Evolutionary conservation across 768 basidiomycete genomes (phyloP).

Genomic region (Rhodotorula graminis): DNA sequence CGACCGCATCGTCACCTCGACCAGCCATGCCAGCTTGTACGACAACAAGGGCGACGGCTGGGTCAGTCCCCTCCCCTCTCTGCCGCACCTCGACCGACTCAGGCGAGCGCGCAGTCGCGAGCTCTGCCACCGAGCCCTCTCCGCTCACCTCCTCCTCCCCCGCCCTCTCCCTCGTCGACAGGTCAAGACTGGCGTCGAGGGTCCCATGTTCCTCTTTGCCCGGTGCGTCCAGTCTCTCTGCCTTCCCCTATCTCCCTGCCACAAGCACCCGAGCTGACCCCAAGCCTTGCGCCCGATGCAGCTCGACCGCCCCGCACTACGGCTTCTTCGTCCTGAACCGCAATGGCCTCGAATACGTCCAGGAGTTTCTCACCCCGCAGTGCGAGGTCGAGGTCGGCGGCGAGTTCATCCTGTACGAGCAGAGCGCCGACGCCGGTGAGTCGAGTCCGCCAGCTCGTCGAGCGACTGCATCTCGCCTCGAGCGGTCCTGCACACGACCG

Average conservation of each 20-base stretch:
- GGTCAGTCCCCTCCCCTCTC: neutral
- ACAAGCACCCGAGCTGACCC: neutral
- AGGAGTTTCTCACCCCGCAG: conserved; percentile 38
- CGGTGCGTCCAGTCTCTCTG: conserved; percentile 15
- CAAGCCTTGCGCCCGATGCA: neutral
- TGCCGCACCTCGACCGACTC: too few relatives aligned
- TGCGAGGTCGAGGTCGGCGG: conserved; percentile 32
- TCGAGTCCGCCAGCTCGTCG: too few relatives aligned
- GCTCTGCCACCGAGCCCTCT: neutral
- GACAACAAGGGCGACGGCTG: conserved; percentile 29
- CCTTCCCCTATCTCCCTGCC: neutral
- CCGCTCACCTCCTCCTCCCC: neutral
- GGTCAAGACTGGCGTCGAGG: conserved; percentile 42
- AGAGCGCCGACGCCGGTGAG: conserved; percentile 22
- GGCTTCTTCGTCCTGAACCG: conserved; percentile 43
- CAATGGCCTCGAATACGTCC: conserved; percentile 41
- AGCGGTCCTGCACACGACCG: too few relatives aligned
- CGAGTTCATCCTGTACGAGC: conserved; percentile 39
- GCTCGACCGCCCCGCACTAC: conserved; percentile 29
- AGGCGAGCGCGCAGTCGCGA: too few relatives aligned
- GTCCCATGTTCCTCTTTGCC: conserved; percentile 41
- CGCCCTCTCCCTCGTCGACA: neutral
- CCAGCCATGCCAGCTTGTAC: conserved; percentile 20
- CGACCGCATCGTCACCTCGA: conserved; percentile 11
- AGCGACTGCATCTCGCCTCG: neutral